Evolutionary conservation across 2,329 filamentous ascomycete genomes (phyloP).

Genomic region (Fusarium oligoseptatum): DNA sequence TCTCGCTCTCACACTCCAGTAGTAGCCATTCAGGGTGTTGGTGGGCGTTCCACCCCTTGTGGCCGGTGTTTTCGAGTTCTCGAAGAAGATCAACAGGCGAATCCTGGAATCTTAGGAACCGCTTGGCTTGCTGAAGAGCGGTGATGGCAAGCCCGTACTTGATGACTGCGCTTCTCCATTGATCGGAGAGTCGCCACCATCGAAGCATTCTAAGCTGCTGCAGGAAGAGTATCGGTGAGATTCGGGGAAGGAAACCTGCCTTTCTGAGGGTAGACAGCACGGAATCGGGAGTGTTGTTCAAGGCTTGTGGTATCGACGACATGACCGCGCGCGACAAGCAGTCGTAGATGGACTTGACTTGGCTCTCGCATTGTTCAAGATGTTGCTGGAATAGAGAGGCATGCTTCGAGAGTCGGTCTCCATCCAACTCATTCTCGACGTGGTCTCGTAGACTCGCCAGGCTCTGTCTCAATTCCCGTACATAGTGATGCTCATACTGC

Average conservation of each 20-base stretch:
- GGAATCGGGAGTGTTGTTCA: not conserved
- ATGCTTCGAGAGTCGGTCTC: not conserved
- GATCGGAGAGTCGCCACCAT: slow-evolving; percentile 46
- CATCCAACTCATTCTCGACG: not conserved
- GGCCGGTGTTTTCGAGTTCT: slow-evolving; percentile 65
- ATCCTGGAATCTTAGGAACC: slow-evolving; percentile 50
- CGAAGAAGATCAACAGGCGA: slow-evolving; percentile 54
- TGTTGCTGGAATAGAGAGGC: not conserved
- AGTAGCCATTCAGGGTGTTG: slow-evolving; percentile 72
- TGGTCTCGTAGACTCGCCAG: slow-evolving; percentile 10
- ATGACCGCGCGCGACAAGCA: not conserved
- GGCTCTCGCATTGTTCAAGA: slow-evolving; percentile 1
- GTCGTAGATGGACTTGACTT: not conserved
- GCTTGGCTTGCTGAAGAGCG: slow-evolving; percentile 56
- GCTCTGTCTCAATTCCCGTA: slow-evolving; percentile 25
- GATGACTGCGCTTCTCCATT: slow-evolving; percentile 54
- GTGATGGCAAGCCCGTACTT: slow-evolving; percentile 57
- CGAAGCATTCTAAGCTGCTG: slow-evolving; percentile 46
- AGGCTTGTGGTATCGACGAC: not conserved
- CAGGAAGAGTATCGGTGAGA: slow-evolving; percentile 53
- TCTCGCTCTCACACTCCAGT: slow-evolving; percentile 72
- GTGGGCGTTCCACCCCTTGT: slow-evolving; percentile 66
- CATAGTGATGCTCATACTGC: slow-evolving; percentile 23
- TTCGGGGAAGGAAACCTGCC: slow-evolving; percentile 39
- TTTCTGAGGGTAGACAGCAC: not conserved